phyloP scores from a whole-genome alignment of 1,284 basidiomycete species.

The Ustilago xerochloae region DNA sequence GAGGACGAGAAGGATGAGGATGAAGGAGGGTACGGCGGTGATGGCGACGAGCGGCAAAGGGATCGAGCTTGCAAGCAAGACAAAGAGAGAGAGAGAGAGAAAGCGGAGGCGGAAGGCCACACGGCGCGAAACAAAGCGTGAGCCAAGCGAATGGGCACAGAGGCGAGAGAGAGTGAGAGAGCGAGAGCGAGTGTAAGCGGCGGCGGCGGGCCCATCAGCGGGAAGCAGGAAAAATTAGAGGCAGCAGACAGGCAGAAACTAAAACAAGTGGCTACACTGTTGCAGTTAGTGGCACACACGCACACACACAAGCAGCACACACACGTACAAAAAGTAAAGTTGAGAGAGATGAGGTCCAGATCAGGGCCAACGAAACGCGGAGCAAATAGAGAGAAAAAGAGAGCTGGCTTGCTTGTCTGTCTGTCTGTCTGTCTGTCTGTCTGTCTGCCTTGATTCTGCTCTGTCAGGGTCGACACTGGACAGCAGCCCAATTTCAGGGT shows the following conservation, averaged over 20 bases:
- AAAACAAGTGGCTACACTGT: neutral
- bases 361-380: neutral
- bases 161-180: neutral
- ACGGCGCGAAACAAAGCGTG: neutral
- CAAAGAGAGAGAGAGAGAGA: neutral
- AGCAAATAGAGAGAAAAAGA: no score
- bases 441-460: no score
- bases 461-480: no score
- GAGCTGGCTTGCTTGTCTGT: no score
- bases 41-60: conserved; percentile 17
- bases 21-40: no score
- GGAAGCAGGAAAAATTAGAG: no score
- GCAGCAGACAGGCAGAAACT: no score
- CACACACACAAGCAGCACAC: neutral
- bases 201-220: no score
- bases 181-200: neutral
- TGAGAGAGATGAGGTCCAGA: conserved; percentile 5
- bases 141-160: neutral
- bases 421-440: no score
- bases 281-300: no score
- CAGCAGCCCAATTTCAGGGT: no score
- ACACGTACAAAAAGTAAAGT: neutral
- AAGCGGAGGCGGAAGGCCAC: neutral
- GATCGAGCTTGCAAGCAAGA: neutral
- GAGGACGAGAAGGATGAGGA: neutral